Evolutionary conservation across 371 early-diverging fungal genomes (phyloP), one percentile per base, ranked within the genome.

Genomic region (Saksenaea oblongispora): DNA sequence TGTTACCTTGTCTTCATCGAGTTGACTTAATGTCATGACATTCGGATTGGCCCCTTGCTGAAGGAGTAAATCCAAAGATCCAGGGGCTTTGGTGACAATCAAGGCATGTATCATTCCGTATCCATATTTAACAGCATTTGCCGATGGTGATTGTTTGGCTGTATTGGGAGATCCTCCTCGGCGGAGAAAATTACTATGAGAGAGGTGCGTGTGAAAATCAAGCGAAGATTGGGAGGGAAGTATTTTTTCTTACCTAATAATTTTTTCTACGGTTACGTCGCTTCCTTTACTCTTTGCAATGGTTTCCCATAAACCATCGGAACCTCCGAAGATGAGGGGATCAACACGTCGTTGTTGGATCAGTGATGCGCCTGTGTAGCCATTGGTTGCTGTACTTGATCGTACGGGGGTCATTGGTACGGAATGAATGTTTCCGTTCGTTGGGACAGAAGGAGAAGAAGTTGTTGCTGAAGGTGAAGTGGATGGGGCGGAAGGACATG

Each of bases 131-230:
- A 82, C 67, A 1, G 28, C n/a, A 13, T 69, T 61, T 22, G 59
- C 36, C n/a, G 69, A 65, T 9, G 73, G 60, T 2, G 75, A 71
- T 65, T 78, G 79, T 18, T 76, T 82, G 17, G 79, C 82, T 56
- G 79, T 79, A 59, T 82, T 82, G 14, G 82, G 82, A 2, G 79
- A 79, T n/a, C 82, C 82, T 22, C 79, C 79, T 17, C 77, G 75
- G 41, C 75, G 70, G 15, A 82, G 64, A 27, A 79, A 82, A 57
- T 77, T 79, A 36, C 79, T 71, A 61, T 13, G 47, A n/a, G 24
- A 15, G 11, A 13, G 37, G 17, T 17, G 53, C 2, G 1, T 28
- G 10, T 15, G 10, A n/a, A 55, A 28, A 55, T 24, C 62, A 55
- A 37, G 14, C 35, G n/a, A 39, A 22, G 22, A 18, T 26, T n/a